These are phyloP conservation scores for Monilinia fructigena DNA, from an alignment of 2,329 filamentous ascomycete genomes.

Conservation along the genomic window DNA sequence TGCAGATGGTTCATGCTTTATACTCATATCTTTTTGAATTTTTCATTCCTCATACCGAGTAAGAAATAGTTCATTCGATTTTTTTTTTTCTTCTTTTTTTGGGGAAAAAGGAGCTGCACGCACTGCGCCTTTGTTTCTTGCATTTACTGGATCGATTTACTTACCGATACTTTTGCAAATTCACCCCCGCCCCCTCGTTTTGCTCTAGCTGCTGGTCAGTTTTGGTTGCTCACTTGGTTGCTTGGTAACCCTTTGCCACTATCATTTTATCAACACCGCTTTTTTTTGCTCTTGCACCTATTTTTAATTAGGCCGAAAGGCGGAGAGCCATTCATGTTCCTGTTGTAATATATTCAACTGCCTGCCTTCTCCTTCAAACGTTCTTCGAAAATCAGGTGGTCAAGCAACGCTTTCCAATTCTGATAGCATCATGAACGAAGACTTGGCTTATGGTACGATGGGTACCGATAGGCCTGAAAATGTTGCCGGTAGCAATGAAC, in stretches of 20 bases:
- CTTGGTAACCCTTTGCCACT: conserved; percentile 15
- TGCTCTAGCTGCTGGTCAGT: conserved; percentile 15
- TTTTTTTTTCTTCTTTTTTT: neutral
- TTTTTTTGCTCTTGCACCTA: conserved; percentile 17
- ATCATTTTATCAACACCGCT: conserved; percentile 15
- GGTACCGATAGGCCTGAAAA: neutral
- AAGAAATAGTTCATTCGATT: neutral
- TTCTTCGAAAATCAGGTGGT: conserved; percentile 4
- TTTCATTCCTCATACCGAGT: neutral
- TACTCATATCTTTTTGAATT: neutral
- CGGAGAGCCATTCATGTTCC: conserved; percentile 19
- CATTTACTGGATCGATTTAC: neutral
- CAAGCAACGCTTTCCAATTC: conserved; percentile 15
- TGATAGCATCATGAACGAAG: conserved; percentile 6
- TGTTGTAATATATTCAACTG: conserved; percentile 21
- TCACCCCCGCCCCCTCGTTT: conserved; percentile 4
- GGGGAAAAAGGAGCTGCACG: neutral
- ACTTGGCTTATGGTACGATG: conserved; percentile 15
- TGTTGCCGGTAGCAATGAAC: neutral
- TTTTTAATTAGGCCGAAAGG: conserved; percentile 13
- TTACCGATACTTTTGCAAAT: conserved; percentile 7
- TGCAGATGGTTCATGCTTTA: conserved; percentile 15
- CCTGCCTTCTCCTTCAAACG: conserved; percentile 5
- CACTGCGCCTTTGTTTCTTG: conserved; percentile 17
- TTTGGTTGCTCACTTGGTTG: conserved; percentile 12